Conservation (phyloP, 768 basidiomycete species). For the Suillus americanus region DNA sequence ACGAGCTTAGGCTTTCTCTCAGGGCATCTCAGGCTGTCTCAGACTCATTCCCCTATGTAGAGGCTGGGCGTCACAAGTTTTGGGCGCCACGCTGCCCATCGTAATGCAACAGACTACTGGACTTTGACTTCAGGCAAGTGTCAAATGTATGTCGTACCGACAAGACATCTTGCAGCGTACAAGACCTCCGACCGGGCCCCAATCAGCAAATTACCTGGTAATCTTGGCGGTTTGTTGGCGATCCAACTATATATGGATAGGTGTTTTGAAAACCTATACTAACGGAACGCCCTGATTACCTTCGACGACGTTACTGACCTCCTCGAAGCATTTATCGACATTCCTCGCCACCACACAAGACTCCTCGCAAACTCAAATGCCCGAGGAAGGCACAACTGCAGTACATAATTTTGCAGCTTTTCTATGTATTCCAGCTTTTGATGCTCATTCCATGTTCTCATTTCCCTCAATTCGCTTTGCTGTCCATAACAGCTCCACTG, state of each 20-base stretch:
- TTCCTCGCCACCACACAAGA: not conserved
- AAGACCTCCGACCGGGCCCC: not conserved
- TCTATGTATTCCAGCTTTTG: not conserved
- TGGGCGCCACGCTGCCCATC: not conserved
- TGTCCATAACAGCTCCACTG: not conserved
- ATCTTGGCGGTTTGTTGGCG: not conserved
- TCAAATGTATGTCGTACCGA: not conserved
- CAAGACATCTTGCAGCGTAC: not conserved
- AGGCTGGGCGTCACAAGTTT: not conserved
- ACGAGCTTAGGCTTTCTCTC: not conserved
- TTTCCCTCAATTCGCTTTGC: not conserved
- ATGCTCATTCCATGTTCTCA: not conserved
- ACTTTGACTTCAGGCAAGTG: too few species aligned
- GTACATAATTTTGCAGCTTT: too few species aligned
- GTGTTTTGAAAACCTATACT: not conserved
- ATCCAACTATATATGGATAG: not conserved
- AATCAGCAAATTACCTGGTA: not conserved
- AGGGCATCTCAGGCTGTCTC: too few species aligned
- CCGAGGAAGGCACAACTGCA: not conserved
- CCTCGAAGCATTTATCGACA: not conserved
- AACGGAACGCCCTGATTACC: not conserved
- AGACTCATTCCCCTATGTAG: not conserved
- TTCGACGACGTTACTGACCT: not conserved
- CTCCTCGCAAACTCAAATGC: not conserved
- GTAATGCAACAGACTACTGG: not conserved